Base-by-base conservation (phyloP, 352 stramenopile species). In the Phytophthora tentaculata region DNA sequence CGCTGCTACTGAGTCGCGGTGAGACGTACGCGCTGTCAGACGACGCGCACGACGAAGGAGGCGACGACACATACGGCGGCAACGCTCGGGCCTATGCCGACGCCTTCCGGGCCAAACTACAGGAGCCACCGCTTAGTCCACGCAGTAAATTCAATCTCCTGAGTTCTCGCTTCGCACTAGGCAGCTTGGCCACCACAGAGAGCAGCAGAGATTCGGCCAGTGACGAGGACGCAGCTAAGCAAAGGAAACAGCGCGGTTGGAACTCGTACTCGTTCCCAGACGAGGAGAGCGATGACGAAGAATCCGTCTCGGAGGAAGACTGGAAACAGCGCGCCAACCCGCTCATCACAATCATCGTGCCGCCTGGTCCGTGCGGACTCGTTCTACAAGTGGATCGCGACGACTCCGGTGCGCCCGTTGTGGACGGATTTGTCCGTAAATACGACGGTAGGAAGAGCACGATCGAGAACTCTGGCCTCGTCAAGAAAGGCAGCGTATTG, bases 351-450 rank as follows among this genome's bases (percentile, higher is more conserved):
- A 84, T 95, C 60, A 91, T 90, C 66, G 84, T 95, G 28, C 84
- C 86, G 13, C 84, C 86, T 0, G 86, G 86, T 0, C 84, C 84
- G 8, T 92, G 83, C 17, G 86, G 86, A 3, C 81, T 95, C 43
- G 79, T 93, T 28, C 73, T 95, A 26, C 80, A 91, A 54, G 73
- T 87, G 28, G 67, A 71, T 52, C 63, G 58, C 8, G 72, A 73
- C 23, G 68, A 77, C 26, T 65, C 64, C 1, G 74, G 84, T 8
- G 76, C 81, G 8, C 84, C 86, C 3, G 77, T 81, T 12, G 85
- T 95, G 32, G 83, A 91, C 54, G 85, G 87, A n/a, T 95, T 95
- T 49, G 81, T 89, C 32, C 74, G 75, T 17, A 84, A 83, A 59
- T 80, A 81, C 61, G 77, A 92, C 65, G 84, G 85, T 28, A 64